Base-by-base conservation (phyloP, 768 basidiomycete genomes). In the Mrakia frigida region DNA sequence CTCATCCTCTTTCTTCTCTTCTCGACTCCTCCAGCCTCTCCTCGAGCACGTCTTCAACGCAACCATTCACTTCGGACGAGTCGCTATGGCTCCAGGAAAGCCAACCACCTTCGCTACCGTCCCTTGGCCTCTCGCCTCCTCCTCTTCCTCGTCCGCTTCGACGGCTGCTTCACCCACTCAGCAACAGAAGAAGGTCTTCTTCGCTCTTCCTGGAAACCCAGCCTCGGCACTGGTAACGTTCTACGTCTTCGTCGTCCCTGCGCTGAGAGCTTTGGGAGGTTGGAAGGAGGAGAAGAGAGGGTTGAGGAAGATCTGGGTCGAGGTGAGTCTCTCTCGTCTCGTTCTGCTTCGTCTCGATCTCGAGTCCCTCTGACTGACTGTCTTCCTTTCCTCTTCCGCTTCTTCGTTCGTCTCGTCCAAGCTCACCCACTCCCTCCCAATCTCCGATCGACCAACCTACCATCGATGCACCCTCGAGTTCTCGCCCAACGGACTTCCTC, bases 91-190 rank as follows among this genome's bases (percentile, higher is more conserved):
- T 80, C 87, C 87, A 7, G 93, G 83, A 75, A 82, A 73, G 39
- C 93, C 93, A 5, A 96, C 93, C 3, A 93, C 93, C 7, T 94
- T 95, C 78, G 93, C 93, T 0, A 91, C 88, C 18, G 86, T 94
- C 35, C 90, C 91, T 0, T 59, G 53, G 21, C 25, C 70, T 35
- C 31, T 28, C 23, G n/a, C 70, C 16, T 10, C 74, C 11, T 28
- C 73, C 11, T 28, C 73, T n/a, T 25, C 41, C 11, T 53, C 67
- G 21, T 41, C 68, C 37, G 13, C 67, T 0, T 23, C 35, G n/a
- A 31, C 16, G 80, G 41, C 28, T 7, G 33, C 56, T 59, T 59
- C 60, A 13, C 84, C 11, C 79, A 82, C 50, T 60, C 73, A 5
- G 80, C 77, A 23, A 7, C n/a, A 39, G 37, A 80, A 82, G 41